Percentiles rank a stretch among this genome's conserved stretches.
These are phyloP conservation scores for Aspergillus haitiensis DNA, from an alignment of 495 filamentous ascomycete genomes.

Conservation along the genomic window DNA sequence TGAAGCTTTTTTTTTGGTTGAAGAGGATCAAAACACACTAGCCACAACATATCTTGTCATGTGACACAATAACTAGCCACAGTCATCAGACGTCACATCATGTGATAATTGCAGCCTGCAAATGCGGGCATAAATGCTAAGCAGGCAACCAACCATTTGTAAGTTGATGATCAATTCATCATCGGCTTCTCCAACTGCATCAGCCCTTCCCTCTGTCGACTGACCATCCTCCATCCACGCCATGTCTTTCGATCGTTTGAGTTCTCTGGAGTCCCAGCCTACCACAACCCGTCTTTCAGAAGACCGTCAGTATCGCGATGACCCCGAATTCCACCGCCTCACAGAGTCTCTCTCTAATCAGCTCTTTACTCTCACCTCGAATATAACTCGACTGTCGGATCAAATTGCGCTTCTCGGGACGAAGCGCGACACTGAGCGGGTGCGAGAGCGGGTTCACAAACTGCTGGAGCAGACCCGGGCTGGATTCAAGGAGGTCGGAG, in stretches of 20 bases:
- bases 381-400: conserved; percentile 74
- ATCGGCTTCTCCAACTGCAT: not conserved
- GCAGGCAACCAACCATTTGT: conserved; percentile 18
- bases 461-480: conserved; percentile 79
- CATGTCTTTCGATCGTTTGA: conserved; percentile 92
- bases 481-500: conserved; percentile 89
- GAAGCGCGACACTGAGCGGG: conserved; percentile 83
- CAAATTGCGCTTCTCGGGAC: conserved; percentile 86
- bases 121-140: conserved; percentile 29
- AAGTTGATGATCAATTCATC: not conserved
- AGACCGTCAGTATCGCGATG: conserved; percentile 76
- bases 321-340: conserved; percentile 85
- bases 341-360: conserved; percentile 79
- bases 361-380: conserved; percentile 82
- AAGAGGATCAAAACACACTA: conserved; percentile 46
- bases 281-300: conserved; percentile 63
- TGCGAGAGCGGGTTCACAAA: conserved; percentile 85
- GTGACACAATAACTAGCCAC: conserved; percentile 28
- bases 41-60: conserved; percentile 32
- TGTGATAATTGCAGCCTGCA: conserved; percentile 41
- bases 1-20: conserved; percentile 29
- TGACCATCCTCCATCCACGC: conserved; percentile 20
- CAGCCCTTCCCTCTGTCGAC: not conserved
- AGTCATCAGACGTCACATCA: conserved; percentile 6
- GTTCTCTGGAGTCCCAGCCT: conserved; percentile 79